Evolutionary conservation across 352 stramenopile genomes (phyloP).

Genomic region (Phytophthora hybrid): DNA sequence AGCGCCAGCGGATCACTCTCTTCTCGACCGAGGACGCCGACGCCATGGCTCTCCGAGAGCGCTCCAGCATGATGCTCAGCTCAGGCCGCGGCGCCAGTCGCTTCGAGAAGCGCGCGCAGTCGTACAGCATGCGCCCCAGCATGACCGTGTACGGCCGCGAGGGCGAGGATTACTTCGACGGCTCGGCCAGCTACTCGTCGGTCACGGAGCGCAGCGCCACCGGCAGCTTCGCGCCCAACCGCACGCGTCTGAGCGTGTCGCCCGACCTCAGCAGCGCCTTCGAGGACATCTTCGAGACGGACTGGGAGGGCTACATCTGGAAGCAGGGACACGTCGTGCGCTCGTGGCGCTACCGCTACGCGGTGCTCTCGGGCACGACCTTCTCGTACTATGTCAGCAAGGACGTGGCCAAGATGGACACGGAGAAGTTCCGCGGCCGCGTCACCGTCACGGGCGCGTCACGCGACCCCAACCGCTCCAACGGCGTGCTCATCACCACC

Average conservation of each 20-base stretch:
- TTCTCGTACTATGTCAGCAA: conserved; percentile 89
- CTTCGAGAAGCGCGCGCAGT: conserved; percentile 49
- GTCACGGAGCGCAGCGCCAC: conserved; percentile 56
- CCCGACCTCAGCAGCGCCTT: conserved; percentile 76
- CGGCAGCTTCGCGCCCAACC: conserved; percentile 39
- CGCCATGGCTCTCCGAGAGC: conserved; percentile 77
- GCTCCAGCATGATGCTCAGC: conserved; percentile 40
- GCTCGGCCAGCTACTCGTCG: conserved; percentile 61
- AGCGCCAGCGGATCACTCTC: conserved; percentile 75
- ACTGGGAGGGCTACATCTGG: conserved; percentile 91
- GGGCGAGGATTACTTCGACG: conserved; percentile 60
- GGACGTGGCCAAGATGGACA: conserved; percentile 79
- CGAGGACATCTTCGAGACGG: conserved; percentile 87
- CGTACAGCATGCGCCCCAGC: conserved; percentile 68
- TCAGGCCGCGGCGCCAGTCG: conserved; percentile 40
- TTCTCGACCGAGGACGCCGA: conserved; percentile 76
- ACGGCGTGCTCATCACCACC: conserved; percentile 85
- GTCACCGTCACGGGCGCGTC: conserved; percentile 82
- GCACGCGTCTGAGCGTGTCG: conserved; percentile 68
- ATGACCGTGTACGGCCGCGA: conserved; percentile 73
- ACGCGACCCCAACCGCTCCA: conserved; percentile 67
- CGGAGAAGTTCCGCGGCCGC: conserved; percentile 84
- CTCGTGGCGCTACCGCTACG: conserved; percentile 87
- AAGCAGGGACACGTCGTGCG: conserved; percentile 90
- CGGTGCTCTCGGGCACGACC: conserved; percentile 78